Percentiles rank a stretch among this genome's conserved stretches.
Conservation (phyloP, 345 rosid species). For the Eucalyptus globulus region DNA sequence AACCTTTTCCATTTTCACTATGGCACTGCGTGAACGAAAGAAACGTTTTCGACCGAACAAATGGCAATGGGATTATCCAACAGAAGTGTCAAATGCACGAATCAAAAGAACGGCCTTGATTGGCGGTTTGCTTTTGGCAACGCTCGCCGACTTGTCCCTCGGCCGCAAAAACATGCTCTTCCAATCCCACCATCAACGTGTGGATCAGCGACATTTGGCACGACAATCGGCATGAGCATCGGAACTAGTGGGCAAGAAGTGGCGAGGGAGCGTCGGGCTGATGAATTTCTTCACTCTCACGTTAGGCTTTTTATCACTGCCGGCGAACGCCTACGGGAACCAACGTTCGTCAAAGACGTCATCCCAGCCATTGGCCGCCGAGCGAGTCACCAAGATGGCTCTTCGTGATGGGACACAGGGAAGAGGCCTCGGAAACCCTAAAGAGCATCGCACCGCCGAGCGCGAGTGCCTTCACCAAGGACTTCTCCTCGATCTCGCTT, state of each 20-base stretch:
- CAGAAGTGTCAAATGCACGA: too few relatives aligned
- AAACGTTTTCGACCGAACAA: too few relatives aligned
- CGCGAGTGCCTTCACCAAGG: not conserved
- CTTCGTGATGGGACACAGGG: conserved; percentile 27
- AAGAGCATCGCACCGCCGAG: conserved; percentile 18
- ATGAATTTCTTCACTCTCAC: conserved; percentile 28
- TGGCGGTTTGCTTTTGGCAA: conserved; percentile 40
- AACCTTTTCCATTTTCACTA: too few relatives aligned
- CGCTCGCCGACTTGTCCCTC: conserved; percentile 35
- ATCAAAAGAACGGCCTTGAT: too few relatives aligned
- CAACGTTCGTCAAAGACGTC: conserved; percentile 32
- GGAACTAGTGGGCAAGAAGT: conserved; percentile 31
- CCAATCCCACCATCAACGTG: conserved; percentile 12
- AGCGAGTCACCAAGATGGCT: conserved; percentile 58
- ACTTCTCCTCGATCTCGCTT: conserved; percentile 14
- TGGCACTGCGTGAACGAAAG: too few relatives aligned
- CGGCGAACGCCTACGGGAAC: conserved; percentile 19
- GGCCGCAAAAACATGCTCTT: conserved; percentile 51
- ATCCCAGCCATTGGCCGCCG: conserved; percentile 22
- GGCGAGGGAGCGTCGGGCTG: conserved; percentile 36
- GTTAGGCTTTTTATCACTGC: conserved; percentile 36
- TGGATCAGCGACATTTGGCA: conserved; percentile 2
- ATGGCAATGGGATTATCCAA: conserved; percentile 41
- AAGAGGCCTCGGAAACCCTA: conserved; percentile 43
- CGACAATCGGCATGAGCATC: conserved; percentile 28